Evolutionary conservation across 108 stramenopile genomes (phyloP).

Genomic region (Skeletonema tropicum): DNA sequence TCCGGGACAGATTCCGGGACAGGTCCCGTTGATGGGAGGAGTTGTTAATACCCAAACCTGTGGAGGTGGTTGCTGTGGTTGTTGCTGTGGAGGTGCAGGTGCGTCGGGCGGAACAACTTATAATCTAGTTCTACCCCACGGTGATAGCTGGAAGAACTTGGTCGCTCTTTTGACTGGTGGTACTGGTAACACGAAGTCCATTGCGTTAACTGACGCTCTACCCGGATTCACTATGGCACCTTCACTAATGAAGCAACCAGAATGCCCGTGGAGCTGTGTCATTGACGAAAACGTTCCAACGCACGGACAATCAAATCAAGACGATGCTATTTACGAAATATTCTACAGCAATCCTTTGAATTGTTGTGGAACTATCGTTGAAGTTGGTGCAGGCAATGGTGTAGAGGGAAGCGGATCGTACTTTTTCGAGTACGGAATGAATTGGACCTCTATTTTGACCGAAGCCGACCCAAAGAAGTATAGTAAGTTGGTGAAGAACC

Average conservation of each 20-base stretch:
- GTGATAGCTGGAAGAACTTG: not conserved
- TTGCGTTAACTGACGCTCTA: not conserved
- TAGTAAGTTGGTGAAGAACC: slow-evolving; percentile 30
- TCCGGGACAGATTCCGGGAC: not conserved
- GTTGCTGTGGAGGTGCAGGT: slow-evolving; percentile 18
- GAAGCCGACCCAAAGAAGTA: slow-evolving; percentile 52
- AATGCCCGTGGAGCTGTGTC: slow-evolving; percentile 35
- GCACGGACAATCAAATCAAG: slow-evolving; percentile 49
- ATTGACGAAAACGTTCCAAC: slow-evolving; percentile 46
- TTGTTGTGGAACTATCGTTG: slow-evolving; percentile 55
- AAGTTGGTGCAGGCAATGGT: slow-evolving; percentile 58
- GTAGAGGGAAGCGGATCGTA: slow-evolving; percentile 20
- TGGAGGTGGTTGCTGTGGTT: slow-evolving; percentile 21
- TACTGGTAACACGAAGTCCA: not conserved
- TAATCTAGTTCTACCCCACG: not conserved
- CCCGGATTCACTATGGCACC: slow-evolving; percentile 4
- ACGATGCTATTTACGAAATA: slow-evolving; percentile 58
- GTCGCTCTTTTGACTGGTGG: not conserved
- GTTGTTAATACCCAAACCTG: slow-evolving; percentile 11
- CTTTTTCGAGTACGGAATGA: slow-evolving; percentile 56
- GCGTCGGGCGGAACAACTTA: slow-evolving; percentile 4
- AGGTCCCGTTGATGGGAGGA: slow-evolving; percentile 6
- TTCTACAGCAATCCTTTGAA: slow-evolving; percentile 59
- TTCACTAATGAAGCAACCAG: slow-evolving; percentile 5
- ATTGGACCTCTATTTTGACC: slow-evolving; percentile 50